Evolutionary conservation across 2,329 filamentous ascomycete species (phyloP).

Genomic region (Monilinia fructicola): DNA sequence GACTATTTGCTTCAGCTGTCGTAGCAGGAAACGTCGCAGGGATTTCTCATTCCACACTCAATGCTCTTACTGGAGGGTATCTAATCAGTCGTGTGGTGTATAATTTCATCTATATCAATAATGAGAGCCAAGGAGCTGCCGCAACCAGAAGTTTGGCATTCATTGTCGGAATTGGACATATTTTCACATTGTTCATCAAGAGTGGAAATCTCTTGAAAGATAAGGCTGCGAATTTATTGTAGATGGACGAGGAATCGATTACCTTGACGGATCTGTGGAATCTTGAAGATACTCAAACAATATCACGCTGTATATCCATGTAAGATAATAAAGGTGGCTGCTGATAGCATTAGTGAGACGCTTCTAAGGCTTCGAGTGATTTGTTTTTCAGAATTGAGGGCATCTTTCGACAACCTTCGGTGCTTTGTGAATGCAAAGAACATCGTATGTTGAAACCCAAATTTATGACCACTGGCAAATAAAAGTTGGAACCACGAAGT

Average conservation of each 20-base stretch:
- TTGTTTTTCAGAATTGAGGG: not conserved
- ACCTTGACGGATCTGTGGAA: not conserved
- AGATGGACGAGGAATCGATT: not conserved
- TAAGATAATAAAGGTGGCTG: not conserved
- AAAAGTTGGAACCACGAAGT: not conserved
- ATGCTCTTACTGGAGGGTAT: slow-evolving; percentile 29
- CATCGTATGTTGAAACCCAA: too few species aligned
- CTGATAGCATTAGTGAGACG: too few species aligned
- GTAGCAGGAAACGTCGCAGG: slow-evolving; percentile 43
- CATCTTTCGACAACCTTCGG: too few species aligned
- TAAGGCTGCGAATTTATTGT: slow-evolving; percentile 9
- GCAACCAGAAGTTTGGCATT: slow-evolving; percentile 28
- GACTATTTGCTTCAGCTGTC: slow-evolving; percentile 43
- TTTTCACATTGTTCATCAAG: slow-evolving; percentile 34
- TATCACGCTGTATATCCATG: not conserved
- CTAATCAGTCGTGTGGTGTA: slow-evolving; percentile 30
- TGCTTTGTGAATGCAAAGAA: too few species aligned
- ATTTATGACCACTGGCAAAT: not conserved
- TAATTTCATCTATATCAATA: slow-evolving; percentile 34
- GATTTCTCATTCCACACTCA: slow-evolving; percentile 32
- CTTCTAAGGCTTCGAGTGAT: not conserved
- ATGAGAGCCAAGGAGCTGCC: slow-evolving; percentile 24
- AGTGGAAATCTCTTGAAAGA: slow-evolving; percentile 30
- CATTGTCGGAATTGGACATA: slow-evolving; percentile 28
- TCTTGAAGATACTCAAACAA: not conserved